Base-by-base conservation (phyloP, 805 yeast species). In the Saccharomycopsis sp. region DNA sequence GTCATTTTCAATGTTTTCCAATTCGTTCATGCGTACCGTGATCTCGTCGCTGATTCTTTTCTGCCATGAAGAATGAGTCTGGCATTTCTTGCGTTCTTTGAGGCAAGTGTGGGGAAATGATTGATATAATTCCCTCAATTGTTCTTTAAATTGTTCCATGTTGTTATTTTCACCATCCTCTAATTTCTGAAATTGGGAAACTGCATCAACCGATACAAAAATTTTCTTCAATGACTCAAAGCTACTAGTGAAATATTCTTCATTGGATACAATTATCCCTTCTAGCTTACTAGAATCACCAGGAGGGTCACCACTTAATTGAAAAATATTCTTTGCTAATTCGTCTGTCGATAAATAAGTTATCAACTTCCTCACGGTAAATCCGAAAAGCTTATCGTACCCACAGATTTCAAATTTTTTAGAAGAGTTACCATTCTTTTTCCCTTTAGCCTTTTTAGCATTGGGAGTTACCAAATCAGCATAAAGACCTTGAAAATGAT, bases 61-160 rank as follows among this genome's bases (percentile, higher is more conserved):
- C 57, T 63, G 61, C 79, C 80, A 74, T 1, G 75, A 72, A 39
- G 61, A 65, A 51, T 80, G 87, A 38, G 72, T 70, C 2, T 56
- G 56, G 56, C 87, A 80, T 52, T 75, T 78, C 43, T 71, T 66
- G 48, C 71, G 72, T 40, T 79, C 85, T 7, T 63, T 57, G 4
- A 77, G 55, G 53, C 86, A 80, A 1, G 74, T 40, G n/a, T 34
- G 41, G 3, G 38, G 24, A 20, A 41, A 41, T 13, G 32, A 3
- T n/a, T 20, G 6, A n/a, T n/a, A n/a, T n/a, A n/a, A n/a, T n/a
- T n/a, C n/a, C n/a, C n/a, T n/a, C n/a, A n/a, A n/a, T n/a, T n/a
- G n/a, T n/a, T n/a, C n/a, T n/a, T n/a, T n/a, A n/a, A n/a, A n/a
- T n/a, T n/a, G n/a, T n/a, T n/a, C n/a, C n/a, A n/a, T n/a, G n/a